Evolutionary conservation across 805 yeast species (phyloP), one percentile per base, ranked within the genome.

Genomic region (Candida coleopterorum): DNA sequence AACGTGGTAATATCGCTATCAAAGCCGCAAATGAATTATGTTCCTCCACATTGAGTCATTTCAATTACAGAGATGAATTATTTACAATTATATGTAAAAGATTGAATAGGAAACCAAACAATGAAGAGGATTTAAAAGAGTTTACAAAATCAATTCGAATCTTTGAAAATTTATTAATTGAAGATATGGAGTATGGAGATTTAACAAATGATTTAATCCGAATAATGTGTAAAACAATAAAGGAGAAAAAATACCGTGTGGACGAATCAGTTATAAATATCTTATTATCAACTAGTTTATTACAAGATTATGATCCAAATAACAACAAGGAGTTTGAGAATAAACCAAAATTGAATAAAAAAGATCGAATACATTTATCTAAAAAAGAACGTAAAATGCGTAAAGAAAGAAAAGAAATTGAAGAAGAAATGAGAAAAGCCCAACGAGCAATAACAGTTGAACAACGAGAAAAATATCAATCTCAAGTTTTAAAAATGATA

Each of bases 351-450:
- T 36, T 83, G 30, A 79, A 75, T 54, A 90, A 89, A 68, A 86
- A 88, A 57, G 95, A 93, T 56, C 72, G 96, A 48, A 87, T 86
- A 3, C 95, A 89, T 66, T 62, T 90, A 34, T 80, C 95, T n/a
- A 90, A 90, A 56, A 84, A 84, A 58, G 90, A 90, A 60, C 73
- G 85, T 49, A 93, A 93, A 52, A 82, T 78, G 14, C 74, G 95
- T 44, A 89, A 89, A 56, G 97, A 90, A 54, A 70, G 82, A 50
- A 85, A 83, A 49, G 78, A 72, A 46, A 90, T 93, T 41, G 97
- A 90, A 43, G 86, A 85, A 52, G 98, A 93, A 61, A 69, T 88
- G 77, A 72, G 81, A 46, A 74, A 68, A 44, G 97, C 97, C 6
- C 96, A 93, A 56, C 82, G 79, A 43, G 83, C 89, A 1, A 81